Base-by-base conservation (phyloP, 2,329 filamentous ascomycete genomes). In the Cadophora sp. region DNA sequence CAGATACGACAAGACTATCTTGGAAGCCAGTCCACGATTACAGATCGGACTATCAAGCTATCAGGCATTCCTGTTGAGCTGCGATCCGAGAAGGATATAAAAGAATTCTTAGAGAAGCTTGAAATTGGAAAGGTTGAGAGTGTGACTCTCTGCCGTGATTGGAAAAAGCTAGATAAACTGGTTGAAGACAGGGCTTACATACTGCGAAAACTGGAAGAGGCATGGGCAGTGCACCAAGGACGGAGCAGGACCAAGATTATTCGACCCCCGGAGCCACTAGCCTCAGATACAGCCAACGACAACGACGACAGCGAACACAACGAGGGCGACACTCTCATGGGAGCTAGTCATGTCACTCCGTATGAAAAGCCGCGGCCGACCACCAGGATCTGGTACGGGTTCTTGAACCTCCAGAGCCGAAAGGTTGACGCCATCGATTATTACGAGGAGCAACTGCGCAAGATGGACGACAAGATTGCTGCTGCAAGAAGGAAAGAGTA, bases 371-470 rank as follows among this genome's bases (percentile, higher is more conserved):
- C 82, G 26, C 83, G 88, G 1, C 95, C 96, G 0, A 91, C 86
- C 72, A 85, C 90, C 22, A 90, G 88, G 19, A 83, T 98, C 26
- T 91, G 94, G 82, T 93, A 93, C 74, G 95, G 96, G 1, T 87
- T 89, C 19, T 84, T 97, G 55, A 89, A 89, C 22, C 76, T 97
- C 50, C 88, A 88, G 64, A 92, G 85, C 75, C 90, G 87, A 71
- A 90, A 87, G 65, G 88, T 96, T 1, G 96, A 99, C 78, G 94
- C 94, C 1, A 96, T 99, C 73, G 92, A 98, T 78, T 96, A 97
- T 78, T 97, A 94, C 76, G 92, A 97, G 75, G 93, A 97, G 79
- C 91, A 92, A 77, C 85, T 99, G 43, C 89, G 91, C 29, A 85
- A 86, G 19, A 79, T 97, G 2, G 95, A 99, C 73, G 91, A 92